phyloP scores from a whole-genome alignment of 129 eudicot species.

The Dittrichia graveolens region DNA sequence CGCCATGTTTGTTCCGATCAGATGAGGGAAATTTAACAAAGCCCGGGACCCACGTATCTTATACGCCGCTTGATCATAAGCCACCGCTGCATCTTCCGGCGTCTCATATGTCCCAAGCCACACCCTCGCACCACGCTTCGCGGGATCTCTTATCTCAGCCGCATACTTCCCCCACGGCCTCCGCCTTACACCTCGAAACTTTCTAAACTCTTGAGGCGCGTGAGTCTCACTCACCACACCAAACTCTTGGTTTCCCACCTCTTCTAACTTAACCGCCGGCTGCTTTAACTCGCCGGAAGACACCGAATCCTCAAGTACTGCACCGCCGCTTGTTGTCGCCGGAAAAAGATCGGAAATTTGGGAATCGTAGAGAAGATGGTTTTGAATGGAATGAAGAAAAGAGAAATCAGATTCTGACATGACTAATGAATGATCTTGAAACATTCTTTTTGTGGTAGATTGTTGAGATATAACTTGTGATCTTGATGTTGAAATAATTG shows the following conservation, averaged over 20 bases:
- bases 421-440: slow-evolving; percentile 21
- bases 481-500: slow-evolving; percentile 25
- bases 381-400: slow-evolving; percentile 45
- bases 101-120: slow-evolving; percentile 59
- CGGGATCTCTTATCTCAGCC: slow-evolving; percentile 53
- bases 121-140: slow-evolving; percentile 43
- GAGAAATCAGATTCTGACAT: slow-evolving; percentile 46
- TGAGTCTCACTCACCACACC: not conserved
- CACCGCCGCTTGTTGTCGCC: not conserved
- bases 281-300: slow-evolving; percentile 6
- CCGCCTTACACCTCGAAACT: slow-evolving; percentile 45
- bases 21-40: slow-evolving; percentile 47
- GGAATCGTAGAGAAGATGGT: slow-evolving; percentile 43
- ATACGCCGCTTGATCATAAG: slow-evolving; percentile 52
- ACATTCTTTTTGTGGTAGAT: slow-evolving; percentile 10
- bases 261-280: slow-evolving; percentile 7
- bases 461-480: slow-evolving; percentile 14
- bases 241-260: slow-evolving; percentile 1
- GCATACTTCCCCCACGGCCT: slow-evolving; percentile 58
- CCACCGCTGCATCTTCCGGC: slow-evolving; percentile 53
- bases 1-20: slow-evolving; percentile 39
- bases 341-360: slow-evolving; percentile 36
- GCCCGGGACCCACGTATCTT: slow-evolving; percentile 47
- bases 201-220: slow-evolving; percentile 35
- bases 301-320: not conserved